Base-by-base conservation (phyloP, 73 alveolate species). In the Paramecium octaurelia region DNA sequence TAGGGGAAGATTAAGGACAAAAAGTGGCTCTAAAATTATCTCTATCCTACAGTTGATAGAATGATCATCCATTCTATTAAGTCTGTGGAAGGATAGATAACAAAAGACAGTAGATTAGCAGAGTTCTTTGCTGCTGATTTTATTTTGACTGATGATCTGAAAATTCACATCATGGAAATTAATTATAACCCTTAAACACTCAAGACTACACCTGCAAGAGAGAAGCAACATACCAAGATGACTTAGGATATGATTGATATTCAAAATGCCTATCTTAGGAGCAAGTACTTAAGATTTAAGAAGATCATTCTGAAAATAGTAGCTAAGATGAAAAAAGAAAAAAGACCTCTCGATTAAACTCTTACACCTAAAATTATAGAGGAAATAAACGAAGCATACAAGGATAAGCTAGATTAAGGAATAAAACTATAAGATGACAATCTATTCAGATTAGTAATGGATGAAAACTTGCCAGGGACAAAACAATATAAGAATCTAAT, bases 61-160 rank as follows among this genome's bases (percentile, higher is more conserved):
- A 83, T 64, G 58, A 73, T 89, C 14, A 89, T 50, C 6, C 94
- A 89, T 46, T 73, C 88, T 7, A 54, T 70, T 9, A 89, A 73
- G 29, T 40, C 92, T 3, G 91, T 76, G 0, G 50, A 70, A 42
- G 86, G 77, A 70, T 58, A 40, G 31, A 70, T 89, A 38, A 23
- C 29, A 16, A 70, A 18, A 64, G 94, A 89, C 18, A 70, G 92
- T 73, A 77, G 84, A 50, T 57, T 71, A 4, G 88, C 71, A 23
- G 94, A 89, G 40, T 70, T 70, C 38, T 89, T 89, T 70, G 94
- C 94, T 70, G 69, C 88, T 16, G 94, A 89, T 46, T 89, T 89
- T 40, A 48, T 89, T 59, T 24, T 89, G 4, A 68, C 86, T 9
- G 94, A 89, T n/a, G 85, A 89, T 69, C 76, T 83, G 9, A 44